Evolutionary conservation across 2,329 filamentous ascomycete genomes (phyloP).

Genomic region (Sporothrix brasiliensis): DNA sequence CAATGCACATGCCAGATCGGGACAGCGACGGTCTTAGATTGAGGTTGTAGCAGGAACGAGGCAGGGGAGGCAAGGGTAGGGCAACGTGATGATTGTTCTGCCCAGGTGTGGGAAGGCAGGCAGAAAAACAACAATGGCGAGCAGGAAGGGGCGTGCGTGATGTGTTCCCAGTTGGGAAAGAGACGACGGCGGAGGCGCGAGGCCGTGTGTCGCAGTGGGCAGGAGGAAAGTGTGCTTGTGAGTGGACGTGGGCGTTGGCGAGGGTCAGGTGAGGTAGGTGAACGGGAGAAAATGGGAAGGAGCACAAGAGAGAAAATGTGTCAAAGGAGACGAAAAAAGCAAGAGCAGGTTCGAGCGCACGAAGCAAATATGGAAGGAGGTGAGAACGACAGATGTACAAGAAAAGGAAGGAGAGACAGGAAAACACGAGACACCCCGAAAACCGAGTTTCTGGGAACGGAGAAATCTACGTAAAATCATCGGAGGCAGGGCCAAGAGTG

Average conservation of each 20-base stretch:
- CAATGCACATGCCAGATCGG: constrained; percentile 31
- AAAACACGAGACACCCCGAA: neutral
- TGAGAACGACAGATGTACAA: neutral
- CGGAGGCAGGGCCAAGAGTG: constrained; percentile 19
- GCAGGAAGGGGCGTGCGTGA: constrained; percentile 11
- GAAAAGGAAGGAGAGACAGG: neutral
- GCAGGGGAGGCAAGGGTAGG: constrained; percentile 3
- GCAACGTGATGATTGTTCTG: constrained; percentile 29
- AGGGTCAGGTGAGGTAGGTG: constrained; percentile 12
- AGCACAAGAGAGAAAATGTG: neutral
- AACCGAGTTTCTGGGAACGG: constrained; percentile 19
- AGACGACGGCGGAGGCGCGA: constrained; percentile 1
- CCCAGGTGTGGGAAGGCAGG: constrained; percentile 17
- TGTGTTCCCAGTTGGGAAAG: constrained; percentile 29
- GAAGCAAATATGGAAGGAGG: constrained; percentile 22
- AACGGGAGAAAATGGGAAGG: constrained; percentile 13
- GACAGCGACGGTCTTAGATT: constrained; percentile 21
- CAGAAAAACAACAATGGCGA: neutral
- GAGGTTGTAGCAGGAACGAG: constrained; percentile 13
- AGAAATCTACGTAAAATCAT: constrained; percentile 17
- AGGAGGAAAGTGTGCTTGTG: constrained; percentile 17
- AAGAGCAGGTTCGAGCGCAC: neutral
- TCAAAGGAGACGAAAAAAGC: neutral
- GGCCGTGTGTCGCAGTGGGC: neutral
- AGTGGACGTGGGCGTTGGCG: neutral